phyloP scores from a whole-genome alignment of 1,284 basidiomycete species.

The Anthracocystis walkeri region DNA sequence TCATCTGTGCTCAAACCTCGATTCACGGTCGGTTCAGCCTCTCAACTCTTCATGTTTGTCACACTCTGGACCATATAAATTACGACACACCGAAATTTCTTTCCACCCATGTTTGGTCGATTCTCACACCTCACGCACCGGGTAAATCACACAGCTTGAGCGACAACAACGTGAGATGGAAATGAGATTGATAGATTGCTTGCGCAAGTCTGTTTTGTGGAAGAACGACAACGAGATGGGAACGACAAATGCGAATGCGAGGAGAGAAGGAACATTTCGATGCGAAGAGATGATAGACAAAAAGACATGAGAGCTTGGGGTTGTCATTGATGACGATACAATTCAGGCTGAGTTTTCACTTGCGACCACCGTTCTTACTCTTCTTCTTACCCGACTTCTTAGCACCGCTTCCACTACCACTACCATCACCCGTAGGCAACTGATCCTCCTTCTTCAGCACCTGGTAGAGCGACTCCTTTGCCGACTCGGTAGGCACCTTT shows the following conservation, averaged over 20 bases:
- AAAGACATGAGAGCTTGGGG: not conserved
- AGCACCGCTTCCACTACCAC: constrained; percentile 1
- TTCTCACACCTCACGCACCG: not conserved
- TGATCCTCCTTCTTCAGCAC: constrained; percentile 49
- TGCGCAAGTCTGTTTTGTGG: not conserved
- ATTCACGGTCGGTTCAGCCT: too few relatives aligned
- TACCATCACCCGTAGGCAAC: constrained; percentile 15
- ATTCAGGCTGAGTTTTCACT: constrained; percentile 7
- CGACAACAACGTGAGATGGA: not conserved
- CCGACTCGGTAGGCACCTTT: constrained; percentile 10
- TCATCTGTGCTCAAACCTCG: too few relatives aligned
- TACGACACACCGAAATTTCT: too few relatives aligned
- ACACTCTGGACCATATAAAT: too few relatives aligned
- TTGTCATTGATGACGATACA: not conserved
- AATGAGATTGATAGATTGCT: not conserved
- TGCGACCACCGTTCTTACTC: constrained; percentile 21
- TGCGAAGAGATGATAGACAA: not conserved
- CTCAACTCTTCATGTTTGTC: too few relatives aligned
- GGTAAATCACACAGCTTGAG: not conserved
- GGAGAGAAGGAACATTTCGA: not conserved
- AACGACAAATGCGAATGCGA: constrained; percentile 2
- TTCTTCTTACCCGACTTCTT: constrained; percentile 40
- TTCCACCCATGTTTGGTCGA: not conserved
- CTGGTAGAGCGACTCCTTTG: constrained; percentile 40
- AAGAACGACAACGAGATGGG: not conserved